phyloP scores from a whole-genome alignment of 345 rosid genomes.

The Lepidium africanum region DNA sequence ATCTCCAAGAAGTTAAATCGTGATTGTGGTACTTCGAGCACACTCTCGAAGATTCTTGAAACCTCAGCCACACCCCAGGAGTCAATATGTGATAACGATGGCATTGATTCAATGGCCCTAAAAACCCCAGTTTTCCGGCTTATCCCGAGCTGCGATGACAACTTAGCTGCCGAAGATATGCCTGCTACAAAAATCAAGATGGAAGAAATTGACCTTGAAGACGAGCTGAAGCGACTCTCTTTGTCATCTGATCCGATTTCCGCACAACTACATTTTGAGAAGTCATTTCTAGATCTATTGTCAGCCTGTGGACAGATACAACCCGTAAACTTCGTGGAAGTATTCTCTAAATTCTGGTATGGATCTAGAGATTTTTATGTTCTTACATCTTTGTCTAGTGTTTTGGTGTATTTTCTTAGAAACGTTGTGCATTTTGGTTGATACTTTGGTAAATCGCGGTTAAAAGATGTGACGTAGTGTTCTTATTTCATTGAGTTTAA shows the following conservation, averaged over 20 bases:
- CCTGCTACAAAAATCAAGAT: slow-evolving; percentile 19
- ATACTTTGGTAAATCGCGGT: neutral
- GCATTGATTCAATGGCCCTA: slow-evolving; percentile 19
- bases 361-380: slow-evolving; percentile 17
- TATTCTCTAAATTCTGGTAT: slow-evolving; percentile 73
- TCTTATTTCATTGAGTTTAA: neutral
- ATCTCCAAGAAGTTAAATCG: slow-evolving; percentile 48
- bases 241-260: slow-evolving; percentile 45
- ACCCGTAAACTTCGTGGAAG: slow-evolving; percentile 57
- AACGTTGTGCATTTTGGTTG: slow-evolving; percentile 2
- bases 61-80: slow-evolving; percentile 29
- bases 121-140: slow-evolving; percentile 47
- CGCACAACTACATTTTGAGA: slow-evolving; percentile 30
- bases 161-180: slow-evolving; percentile 18
- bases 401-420: neutral
- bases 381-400: neutral
- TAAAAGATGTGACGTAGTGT: neutral
- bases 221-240: slow-evolving; percentile 58
- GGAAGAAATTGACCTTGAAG: slow-evolving; percentile 43
- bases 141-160: slow-evolving; percentile 26
- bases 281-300: slow-evolving; percentile 58
- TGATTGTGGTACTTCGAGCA: slow-evolving; percentile 55
- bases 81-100: slow-evolving; percentile 27
- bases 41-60: slow-evolving; percentile 74
- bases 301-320: slow-evolving; percentile 56